Conservation (phyloP, 257 asterid genomes). For the Coffea eugenioides region DNA sequence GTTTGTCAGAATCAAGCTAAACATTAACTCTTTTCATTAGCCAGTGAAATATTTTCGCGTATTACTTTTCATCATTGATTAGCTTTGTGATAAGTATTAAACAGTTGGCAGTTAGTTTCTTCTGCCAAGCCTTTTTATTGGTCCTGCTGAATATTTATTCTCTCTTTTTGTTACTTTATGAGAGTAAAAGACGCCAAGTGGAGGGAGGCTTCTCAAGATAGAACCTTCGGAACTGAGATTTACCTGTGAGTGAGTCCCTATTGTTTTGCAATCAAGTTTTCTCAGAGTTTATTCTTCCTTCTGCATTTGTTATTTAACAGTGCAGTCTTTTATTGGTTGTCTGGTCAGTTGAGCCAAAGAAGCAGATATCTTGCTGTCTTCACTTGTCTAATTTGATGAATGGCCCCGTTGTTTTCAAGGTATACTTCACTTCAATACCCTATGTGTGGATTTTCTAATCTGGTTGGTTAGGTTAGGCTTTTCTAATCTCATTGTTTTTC, state of each 20-base stretch:
- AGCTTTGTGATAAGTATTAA: too few relatives aligned
- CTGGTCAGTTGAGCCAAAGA: slow-evolving; percentile 55
- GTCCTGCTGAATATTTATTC: background rate
- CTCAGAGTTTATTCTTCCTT: background rate
- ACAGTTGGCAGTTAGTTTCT: too few relatives aligned
- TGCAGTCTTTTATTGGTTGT: background rate
- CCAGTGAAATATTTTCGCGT: too few relatives aligned
- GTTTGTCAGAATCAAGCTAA: too few relatives aligned
- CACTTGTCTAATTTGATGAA: slow-evolving; percentile 57
- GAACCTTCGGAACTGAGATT: slow-evolving; percentile 55
- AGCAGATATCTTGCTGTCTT: slow-evolving; percentile 61
- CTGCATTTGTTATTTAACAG: background rate
- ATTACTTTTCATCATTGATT: too few relatives aligned
- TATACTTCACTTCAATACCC: background rate
- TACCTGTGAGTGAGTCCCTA: slow-evolving; percentile 34
- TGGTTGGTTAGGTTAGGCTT: too few relatives aligned
- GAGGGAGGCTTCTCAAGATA: slow-evolving; percentile 48
- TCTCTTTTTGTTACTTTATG: background rate
- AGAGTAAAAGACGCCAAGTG: slow-evolving; percentile 4
- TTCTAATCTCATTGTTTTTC: too few relatives aligned
- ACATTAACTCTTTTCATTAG: too few relatives aligned
- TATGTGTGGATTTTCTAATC: too few relatives aligned
- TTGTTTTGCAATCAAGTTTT: background rate
- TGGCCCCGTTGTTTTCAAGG: slow-evolving; percentile 60
- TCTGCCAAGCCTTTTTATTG: background rate